Evolutionary conservation across 2,329 filamentous ascomycete species (phyloP).

Genomic region (Conoideocrella luteorostrata): DNA sequence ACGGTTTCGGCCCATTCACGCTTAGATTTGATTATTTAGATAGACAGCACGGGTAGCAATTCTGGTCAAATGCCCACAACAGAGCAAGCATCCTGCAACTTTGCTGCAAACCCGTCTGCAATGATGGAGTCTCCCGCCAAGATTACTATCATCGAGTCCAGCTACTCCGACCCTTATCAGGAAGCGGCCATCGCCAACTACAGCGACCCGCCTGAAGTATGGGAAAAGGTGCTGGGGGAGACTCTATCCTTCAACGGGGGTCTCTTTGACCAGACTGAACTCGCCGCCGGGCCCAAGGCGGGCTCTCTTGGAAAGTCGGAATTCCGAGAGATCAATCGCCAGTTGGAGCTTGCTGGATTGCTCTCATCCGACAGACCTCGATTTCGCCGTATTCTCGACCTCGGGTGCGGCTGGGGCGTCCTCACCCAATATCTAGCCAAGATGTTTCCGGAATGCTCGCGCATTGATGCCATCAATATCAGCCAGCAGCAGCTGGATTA

Average conservation of each 20-base stretch:
- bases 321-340: constrained; percentile 3
- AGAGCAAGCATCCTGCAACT: neutral
- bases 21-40: too few relatives aligned
- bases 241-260: constrained; percentile 2
- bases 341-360: constrained; percentile 6
- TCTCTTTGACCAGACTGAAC: neutral
- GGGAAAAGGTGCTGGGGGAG: constrained; percentile 5
- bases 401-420: constrained; percentile 8
- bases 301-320: constrained; percentile 3
- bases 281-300: constrained; percentile 4
- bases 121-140: neutral
- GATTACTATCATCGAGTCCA: constrained; percentile 1
- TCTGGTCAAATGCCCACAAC: neutral
- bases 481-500: constrained; percentile 5
- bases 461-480: constrained; percentile 9
- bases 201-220: constrained; percentile 6
- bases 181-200: constrained; percentile 5
- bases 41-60: neutral
- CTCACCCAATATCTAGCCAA: constrained; percentile 4
- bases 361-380: neutral
- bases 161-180: constrained; percentile 4
- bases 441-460: constrained; percentile 4
- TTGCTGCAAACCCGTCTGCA: too few relatives aligned
- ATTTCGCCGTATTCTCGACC: constrained; percentile 4
- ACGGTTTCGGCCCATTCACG: too few relatives aligned